Base-by-base conservation (phyloP, 495 filamentous ascomycete species). In the Chlorociboria aeruginascens region DNA sequence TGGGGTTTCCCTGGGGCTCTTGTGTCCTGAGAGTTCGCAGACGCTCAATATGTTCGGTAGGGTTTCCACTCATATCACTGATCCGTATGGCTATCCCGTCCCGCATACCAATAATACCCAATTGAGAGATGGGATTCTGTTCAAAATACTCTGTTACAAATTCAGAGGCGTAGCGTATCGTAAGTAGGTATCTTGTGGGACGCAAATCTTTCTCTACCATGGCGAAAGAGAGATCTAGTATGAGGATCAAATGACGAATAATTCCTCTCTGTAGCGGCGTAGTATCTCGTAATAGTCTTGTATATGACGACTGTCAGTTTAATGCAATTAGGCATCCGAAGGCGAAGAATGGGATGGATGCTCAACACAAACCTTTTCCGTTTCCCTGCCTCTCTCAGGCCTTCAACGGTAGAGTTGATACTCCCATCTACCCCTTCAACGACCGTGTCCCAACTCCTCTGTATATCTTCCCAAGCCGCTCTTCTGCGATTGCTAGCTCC, bases 81-180 rank as follows among this genome's bases (percentile, higher is more conserved):
- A 98, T 77, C 32, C 86, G 69, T 8, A 92, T 64, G 7, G 89
- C 89, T 12, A 97, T 68, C 11, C 92, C 92, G 64, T 97, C 93
- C 37, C 82, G 79, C 78, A 95, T 89, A 40, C 85, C 90, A 35
- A 98, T 68, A 17, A 97, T 79, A 11, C 83, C 87, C 33, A 98
- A 72, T 60, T 98, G 93, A 29, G 86, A 92, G 62, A 98, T 97
- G n/a, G 92, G 92, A 51, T 98, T 98, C 63, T 98, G 92, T 63
- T 96, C 90, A 61, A 97, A 98, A 66, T 88, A 98, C 55, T 96
- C 93, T 39, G 80, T 74, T 33, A 96, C 83, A 61, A 95, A 97
- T 49, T 86, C 83, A 50, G 82, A 74, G 39, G 89, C 85, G 67
- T 89, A 93, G 54, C 81, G 81, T 50, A 96, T 73, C 8, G 81